Evolutionary conservation across 768 basidiomycete genomes (phyloP), one percentile per base, ranked within the genome.

Genomic region (Lactarius sanguifluus): DNA sequence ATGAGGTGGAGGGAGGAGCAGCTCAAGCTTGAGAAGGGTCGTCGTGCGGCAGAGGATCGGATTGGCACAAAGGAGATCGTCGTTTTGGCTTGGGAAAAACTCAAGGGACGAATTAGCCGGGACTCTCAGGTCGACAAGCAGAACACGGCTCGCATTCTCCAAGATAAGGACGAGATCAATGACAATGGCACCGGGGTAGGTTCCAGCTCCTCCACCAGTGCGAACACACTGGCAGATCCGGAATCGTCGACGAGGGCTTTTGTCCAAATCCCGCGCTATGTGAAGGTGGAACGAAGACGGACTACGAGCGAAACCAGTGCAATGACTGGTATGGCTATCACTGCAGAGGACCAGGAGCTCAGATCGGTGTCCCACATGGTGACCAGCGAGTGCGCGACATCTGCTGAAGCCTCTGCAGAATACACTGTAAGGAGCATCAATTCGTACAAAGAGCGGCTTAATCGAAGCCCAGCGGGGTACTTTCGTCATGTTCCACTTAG

Each of bases 391-490:
- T 43, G 64, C 47, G 64, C 50, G 23, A 65, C 64, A 25, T 65
- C 64, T 34, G 64, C 64, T 60, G 64, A 43, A 45, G 40, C 9
- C 30, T 65, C 64, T 16, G 64, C 50, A 34, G 64, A 65, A 30
- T 65, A 65, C 50, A 65, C 64, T 1, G 58, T 65, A 3, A 59
- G 13, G 28, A 59, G 58, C 16, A 52, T 65, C 20, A 28, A 54
- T 34, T 65, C 64, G 2, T 59, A 54, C 30, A 65, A 65, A 41
- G 64, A 65, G 38, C 57, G 64, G 15, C 58, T 65, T 43, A 50
- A 60, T 41, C 64, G 64, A 18, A 65, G 64, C 12, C 57, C 58
- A 41, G 50, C 58, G 5, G 64, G 64, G 7, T 60, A 65, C 64
- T 65, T 65, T 60, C 64, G 64, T 60, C 64, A 54, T 30, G n/a